Conservation (phyloP, 495 filamentous ascomycete genomes). For the Penicillium subrubescens region DNA sequence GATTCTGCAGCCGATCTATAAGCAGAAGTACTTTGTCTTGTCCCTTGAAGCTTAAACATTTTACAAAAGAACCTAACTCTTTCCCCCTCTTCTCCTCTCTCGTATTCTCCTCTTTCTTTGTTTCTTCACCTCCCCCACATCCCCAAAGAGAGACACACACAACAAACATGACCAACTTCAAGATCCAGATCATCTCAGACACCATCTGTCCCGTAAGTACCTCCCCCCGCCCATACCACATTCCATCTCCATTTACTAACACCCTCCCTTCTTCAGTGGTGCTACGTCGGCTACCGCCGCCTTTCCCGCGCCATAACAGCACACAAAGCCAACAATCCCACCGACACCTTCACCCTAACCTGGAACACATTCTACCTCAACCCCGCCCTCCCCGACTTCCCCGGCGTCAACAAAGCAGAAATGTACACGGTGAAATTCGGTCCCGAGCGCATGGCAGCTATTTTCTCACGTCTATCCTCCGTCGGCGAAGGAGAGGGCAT, state of each 20-base stretch:
- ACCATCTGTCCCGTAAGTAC: constrained; percentile 71
- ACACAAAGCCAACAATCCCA: constrained; percentile 61
- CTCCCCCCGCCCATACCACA: not conserved
- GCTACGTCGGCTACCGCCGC: constrained; percentile 80
- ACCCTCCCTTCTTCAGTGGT: constrained; percentile 49
- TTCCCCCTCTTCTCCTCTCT: not conserved
- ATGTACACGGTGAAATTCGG: constrained; percentile 62
- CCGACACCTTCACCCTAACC: constrained; percentile 68
- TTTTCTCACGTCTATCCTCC: constrained; percentile 57
- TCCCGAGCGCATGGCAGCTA: constrained; percentile 54
- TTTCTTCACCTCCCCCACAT: not conserved
- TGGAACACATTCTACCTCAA: constrained; percentile 86
- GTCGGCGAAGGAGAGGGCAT: constrained; percentile 69
- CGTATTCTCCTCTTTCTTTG: not conserved
- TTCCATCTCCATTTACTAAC: constrained; percentile 8
- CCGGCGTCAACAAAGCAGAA: constrained; percentile 57
- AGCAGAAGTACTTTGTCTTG: not conserved
- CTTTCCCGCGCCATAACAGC: constrained; percentile 67
- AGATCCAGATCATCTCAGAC: constrained; percentile 73
- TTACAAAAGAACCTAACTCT: not conserved
- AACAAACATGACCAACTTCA: constrained; percentile 70
- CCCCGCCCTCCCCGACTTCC: constrained; percentile 56
- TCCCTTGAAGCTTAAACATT: not conserved
- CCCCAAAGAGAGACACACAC: not conserved
- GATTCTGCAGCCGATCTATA: not conserved